Evolutionary conservation across 148 eudicot species (phyloP).

Genomic region (Rhododendron ferrugineum): DNA sequence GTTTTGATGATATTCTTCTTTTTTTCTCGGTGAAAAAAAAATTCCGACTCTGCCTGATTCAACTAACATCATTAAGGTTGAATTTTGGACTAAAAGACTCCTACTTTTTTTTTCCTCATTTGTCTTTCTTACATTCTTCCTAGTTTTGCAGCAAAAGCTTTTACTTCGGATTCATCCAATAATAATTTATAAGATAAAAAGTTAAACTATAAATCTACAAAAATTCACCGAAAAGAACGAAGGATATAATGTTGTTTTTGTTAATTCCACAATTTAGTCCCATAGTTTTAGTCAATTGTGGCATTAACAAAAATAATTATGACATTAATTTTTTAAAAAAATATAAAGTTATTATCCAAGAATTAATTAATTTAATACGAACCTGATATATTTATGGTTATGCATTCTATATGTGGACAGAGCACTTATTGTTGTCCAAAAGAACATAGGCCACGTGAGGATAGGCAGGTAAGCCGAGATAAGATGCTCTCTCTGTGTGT

Average conservation of each 20-base stretch:
- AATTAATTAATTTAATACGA: neutral
- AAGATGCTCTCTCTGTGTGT: neutral
- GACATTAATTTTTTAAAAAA: neutral
- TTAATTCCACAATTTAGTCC: neutral
- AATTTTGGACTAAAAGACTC: neutral
- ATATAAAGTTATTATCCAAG: neutral
- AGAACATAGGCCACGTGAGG: conserved; percentile 11
- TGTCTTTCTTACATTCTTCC: neutral
- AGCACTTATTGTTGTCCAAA: neutral
- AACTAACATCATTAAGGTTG: neutral
- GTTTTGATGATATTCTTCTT: too few relatives aligned
- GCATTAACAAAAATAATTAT: neutral
- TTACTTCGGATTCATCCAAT: neutral
- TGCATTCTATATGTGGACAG: neutral
- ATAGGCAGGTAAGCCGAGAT: neutral
- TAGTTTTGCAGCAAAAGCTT: neutral
- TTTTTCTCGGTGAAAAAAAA: too few relatives aligned
- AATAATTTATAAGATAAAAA: neutral
- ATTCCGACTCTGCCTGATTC: too few relatives aligned
- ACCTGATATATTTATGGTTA: neutral
- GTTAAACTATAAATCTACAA: neutral
- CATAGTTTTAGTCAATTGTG: neutral
- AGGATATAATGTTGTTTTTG: neutral
- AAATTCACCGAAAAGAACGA: neutral
- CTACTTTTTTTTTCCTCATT: neutral